Base-by-base conservation (phyloP, 2,329 filamentous ascomycete genomes). In the Byssothecium circinans region DNA sequence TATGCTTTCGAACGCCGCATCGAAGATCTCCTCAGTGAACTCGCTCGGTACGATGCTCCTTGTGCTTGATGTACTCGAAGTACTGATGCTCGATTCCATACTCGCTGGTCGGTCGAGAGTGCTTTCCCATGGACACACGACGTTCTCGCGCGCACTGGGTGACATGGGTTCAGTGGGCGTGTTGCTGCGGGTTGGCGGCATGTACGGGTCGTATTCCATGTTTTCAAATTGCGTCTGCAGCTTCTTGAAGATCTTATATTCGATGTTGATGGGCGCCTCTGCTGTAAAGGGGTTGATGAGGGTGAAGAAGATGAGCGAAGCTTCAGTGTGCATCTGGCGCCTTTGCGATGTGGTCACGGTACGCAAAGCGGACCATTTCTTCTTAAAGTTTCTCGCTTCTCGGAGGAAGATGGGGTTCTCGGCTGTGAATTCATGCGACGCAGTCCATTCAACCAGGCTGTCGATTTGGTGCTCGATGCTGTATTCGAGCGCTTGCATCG, bases 351-450 rank as follows among this genome's bases (percentile, higher is more conserved):
- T 66, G 1, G 62, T 68, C 1, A 70, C 58, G 22, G 49, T 53
- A 18, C 50, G 53, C 1, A 68, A 49, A 3, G 42, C 35, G 0
- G 52, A 56, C 68, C 68, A 71, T 41, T 69, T 70, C 47, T 62
- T 66, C 40, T 60, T 64, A 54, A 67, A 71, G 51, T 68, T 70
- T 17, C 66, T 64, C 2, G 69, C 68, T 58, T 70, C 66, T n/a
- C 68, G 66, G 10, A 71, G 58, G 50, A 71, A 71, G 40, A 71
- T 68, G 44, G 64, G 61, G 45, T 71, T 71, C 27, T 71, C 68
- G 32, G 67, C 68, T 2, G 68, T 70, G 50, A 71, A 71, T 30
- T 71, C 68, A 22, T 58, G 60, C 1, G 62, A 60, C 10, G 68
- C 68, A 2, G 68, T 63, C 66, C 66, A 71, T 2, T 60, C 56